Base-by-base conservation (phyloP, 106 monocot species). In the Vanilla planifolia region DNA sequence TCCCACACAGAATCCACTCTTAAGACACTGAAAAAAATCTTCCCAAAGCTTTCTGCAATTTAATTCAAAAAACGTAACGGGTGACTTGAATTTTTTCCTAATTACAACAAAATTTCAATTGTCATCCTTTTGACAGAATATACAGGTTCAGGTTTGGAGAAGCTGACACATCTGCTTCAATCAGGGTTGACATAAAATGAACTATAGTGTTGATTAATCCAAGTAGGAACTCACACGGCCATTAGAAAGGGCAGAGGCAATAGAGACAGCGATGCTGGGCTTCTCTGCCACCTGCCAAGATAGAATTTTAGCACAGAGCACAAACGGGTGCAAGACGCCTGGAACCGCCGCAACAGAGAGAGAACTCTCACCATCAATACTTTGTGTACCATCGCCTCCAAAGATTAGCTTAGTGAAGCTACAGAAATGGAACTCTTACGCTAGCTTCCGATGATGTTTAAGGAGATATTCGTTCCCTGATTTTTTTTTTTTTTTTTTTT, bases 261-360 rank as follows among this genome's bases (percentile, higher is more conserved):
- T 80, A 21, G 89, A 85, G 30, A 94, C 82, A 22, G 93, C 89
- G 71, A 94, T 94, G 75, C 93, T 94, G 24, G 93, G 93, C 69
- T 94, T 94, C 80, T 94, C 93, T 13, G 93, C 93, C 11, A 94
- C 93, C 93, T 88, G 71, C 58, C 23, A 55, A 33, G 27, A 37
- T 6, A 22, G 19, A 21, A 46, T 28, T 39, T 19, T 42, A 26
- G 15, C 23, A 17, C 32, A 14, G 5, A 22, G 35, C 7, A 22
- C 2, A 25, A 41, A 32, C n/a, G n/a, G 15, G 24, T 29, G 33
- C 46, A 26, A 26, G 25, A 21, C 33, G 10, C 26, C 16, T 8
- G 30, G 5, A 47, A 26, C 33, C 32, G 30, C 5, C n/a, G 28
- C 39, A 30, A 39, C 6, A 57, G 40, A 58, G 36, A n/a, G 24